phyloP scores from a whole-genome alignment of 129 eudicot genomes.

The Centrapalus pauciflorus region DNA sequence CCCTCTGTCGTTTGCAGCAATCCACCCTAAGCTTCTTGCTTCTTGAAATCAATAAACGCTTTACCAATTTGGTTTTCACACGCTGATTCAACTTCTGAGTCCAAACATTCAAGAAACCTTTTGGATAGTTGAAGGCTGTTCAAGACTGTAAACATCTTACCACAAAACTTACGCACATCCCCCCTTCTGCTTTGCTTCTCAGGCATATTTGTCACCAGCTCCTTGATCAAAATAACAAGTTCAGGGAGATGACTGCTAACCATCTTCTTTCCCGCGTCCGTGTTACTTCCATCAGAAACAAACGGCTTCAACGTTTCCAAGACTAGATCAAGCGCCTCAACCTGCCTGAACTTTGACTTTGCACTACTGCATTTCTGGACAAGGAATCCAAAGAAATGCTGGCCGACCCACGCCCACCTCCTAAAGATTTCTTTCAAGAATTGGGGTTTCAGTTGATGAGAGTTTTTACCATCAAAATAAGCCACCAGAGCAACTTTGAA shows the following conservation, averaged over 20 bases:
- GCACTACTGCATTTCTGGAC: slow-evolving; percentile 66
- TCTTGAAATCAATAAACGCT: slow-evolving; percentile 63
- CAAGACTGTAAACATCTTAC: slow-evolving; percentile 47
- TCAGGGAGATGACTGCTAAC: slow-evolving; percentile 41
- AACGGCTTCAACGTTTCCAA: slow-evolving; percentile 50
- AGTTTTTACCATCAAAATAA: slow-evolving; percentile 74
- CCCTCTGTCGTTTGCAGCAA: slow-evolving; percentile 20
- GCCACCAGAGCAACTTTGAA: slow-evolving; percentile 41
- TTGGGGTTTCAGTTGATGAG: slow-evolving; percentile 69
- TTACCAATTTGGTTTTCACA: slow-evolving; percentile 81
- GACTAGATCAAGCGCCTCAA: slow-evolving; percentile 76
- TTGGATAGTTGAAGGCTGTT: slow-evolving; percentile 26
- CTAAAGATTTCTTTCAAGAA: slow-evolving; percentile 76
- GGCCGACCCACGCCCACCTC: slow-evolving; percentile 81
- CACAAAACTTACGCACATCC: slow-evolving; percentile 70
- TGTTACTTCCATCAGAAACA: slow-evolving; percentile 28
- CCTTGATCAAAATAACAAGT: slow-evolving; percentile 44
- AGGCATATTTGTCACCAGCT: slow-evolving; percentile 67
- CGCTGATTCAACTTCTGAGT: slow-evolving; percentile 45
- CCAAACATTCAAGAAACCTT: slow-evolving; percentile 54
- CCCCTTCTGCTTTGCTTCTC: slow-evolving; percentile 75
- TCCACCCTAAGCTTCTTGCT: slow-evolving; percentile 18
- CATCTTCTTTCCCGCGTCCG: slow-evolving; percentile 28
- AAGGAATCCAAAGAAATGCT: slow-evolving; percentile 55
- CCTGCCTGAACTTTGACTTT: slow-evolving; percentile 65